Conservation (phyloP, 2,329 filamentous ascomycete genomes). For the Sarocladiaceae sp. region DNA sequence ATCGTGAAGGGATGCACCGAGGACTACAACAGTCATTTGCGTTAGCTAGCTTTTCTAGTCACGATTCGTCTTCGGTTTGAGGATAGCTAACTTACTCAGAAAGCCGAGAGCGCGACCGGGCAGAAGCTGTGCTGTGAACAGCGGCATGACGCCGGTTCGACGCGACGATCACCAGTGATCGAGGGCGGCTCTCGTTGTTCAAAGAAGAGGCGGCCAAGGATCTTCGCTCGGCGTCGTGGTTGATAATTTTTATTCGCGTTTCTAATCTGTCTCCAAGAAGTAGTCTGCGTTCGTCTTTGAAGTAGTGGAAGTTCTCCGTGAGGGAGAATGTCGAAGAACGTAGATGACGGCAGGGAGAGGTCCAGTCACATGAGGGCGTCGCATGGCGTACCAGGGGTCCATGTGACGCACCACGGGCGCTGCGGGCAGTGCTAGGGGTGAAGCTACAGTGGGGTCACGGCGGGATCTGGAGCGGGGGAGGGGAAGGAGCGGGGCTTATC, state of each 20-base stretch:
- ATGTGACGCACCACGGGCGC: constrained; percentile 3
- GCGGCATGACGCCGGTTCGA: constrained; percentile 32
- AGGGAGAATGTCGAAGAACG: too few species aligned
- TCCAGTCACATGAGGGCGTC: constrained; percentile 3
- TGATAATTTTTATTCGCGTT: too few species aligned
- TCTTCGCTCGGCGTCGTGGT: background rate
- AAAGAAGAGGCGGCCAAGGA: background rate
- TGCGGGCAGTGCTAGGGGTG: background rate
- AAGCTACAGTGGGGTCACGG: background rate
- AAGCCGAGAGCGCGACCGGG: constrained; percentile 65
- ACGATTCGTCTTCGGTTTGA: background rate
- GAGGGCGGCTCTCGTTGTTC: background rate
- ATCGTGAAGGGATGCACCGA: constrained; percentile 90
- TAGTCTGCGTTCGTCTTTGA: too few species aligned
- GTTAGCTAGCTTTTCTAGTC: background rate
- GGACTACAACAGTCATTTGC: constrained; percentile 50
- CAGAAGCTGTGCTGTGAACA: constrained; percentile 58
- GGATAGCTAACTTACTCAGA: constrained; percentile 31
- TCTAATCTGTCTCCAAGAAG: too few species aligned
- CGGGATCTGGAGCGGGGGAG: background rate
- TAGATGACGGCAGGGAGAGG: background rate
- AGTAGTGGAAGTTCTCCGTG: too few species aligned
- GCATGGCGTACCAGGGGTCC: background rate
- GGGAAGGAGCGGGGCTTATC: background rate
- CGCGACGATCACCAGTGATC: constrained; percentile 1